phyloP scores from a whole-genome alignment of 2,329 filamentous ascomycete species.

The Macrophomina tecta region DNA sequence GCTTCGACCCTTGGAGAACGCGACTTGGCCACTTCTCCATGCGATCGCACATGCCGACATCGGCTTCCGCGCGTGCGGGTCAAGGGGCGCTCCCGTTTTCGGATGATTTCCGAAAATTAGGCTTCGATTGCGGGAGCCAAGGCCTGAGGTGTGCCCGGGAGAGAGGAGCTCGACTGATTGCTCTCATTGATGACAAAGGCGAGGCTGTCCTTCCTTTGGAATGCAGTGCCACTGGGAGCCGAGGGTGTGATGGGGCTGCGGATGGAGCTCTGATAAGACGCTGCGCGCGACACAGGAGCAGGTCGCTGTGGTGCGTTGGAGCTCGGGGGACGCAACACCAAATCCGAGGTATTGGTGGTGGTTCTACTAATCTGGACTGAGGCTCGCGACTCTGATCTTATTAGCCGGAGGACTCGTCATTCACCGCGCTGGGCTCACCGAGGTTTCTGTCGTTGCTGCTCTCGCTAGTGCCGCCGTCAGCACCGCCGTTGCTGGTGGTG shows the following conservation, averaged over 20 bases:
- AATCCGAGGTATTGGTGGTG: constrained; percentile 4
- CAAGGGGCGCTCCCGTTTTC: constrained; percentile 21
- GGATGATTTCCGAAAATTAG: not conserved
- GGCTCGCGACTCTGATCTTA: constrained; percentile 27
- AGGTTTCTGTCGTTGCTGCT: constrained; percentile 24
- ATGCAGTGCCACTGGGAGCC: constrained; percentile 12
- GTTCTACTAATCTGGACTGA: constrained; percentile 10
- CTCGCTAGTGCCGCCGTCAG: constrained; percentile 14
- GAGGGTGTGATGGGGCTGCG: constrained; percentile 4
- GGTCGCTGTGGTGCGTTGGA: constrained; percentile 19
- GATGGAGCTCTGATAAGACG: constrained; percentile 17
- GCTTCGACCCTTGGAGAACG: not conserved
- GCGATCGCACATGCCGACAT: constrained; percentile 14
- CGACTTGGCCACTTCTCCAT: not conserved
- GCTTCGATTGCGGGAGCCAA: constrained; percentile 27
- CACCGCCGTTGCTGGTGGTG: constrained; percentile 5
- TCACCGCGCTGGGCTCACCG: constrained; percentile 24
- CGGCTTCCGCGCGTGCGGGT: constrained; percentile 2
- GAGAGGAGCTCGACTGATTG: constrained; percentile 17
- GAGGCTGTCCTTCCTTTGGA: constrained; percentile 27
- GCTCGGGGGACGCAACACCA: constrained; percentile 24
- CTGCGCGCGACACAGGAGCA: constrained; percentile 14
- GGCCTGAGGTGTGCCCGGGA: constrained; percentile 11
- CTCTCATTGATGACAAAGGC: constrained; percentile 28
- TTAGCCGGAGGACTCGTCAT: constrained; percentile 27